Evolutionary conservation across 306 rosid species (phyloP).

Genomic region (Betula pendula): DNA sequence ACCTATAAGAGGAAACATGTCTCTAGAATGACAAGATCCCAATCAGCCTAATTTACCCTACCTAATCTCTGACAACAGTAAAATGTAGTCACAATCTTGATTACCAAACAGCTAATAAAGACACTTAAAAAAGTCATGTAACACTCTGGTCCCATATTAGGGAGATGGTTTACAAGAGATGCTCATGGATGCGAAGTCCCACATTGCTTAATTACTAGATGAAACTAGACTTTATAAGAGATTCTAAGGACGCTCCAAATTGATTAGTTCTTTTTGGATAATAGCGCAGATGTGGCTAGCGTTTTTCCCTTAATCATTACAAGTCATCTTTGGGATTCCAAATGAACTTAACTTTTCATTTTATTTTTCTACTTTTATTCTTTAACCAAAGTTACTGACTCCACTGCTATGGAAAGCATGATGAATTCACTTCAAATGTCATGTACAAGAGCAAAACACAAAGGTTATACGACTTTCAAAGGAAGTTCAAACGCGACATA

Average conservation of each 20-base stretch:
- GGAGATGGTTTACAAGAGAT: no score
- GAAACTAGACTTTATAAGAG: no score
- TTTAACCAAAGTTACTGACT: not conserved
- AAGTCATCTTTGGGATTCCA: not conserved
- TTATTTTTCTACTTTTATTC: not conserved
- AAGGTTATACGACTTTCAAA: not conserved
- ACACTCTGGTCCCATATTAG: no score
- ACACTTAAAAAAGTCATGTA: not conserved
- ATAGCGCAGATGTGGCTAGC: no score
- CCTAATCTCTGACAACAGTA: not conserved
- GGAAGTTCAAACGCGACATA: not conserved
- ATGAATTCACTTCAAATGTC: not conserved
- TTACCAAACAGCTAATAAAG: not conserved
- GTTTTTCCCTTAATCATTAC: no score
- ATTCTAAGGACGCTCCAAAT: no score
- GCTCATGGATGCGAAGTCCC: no score
- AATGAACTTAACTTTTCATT: no score
- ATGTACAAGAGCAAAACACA: not conserved
- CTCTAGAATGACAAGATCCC: not conserved
- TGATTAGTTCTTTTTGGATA: no score
- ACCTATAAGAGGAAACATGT: not conserved
- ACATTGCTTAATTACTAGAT: no score
- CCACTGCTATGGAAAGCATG: not conserved
- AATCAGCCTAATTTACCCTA: not conserved
- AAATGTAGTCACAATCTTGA: not conserved